Conservation (phyloP, 2,329 filamentous ascomycete species). For the Aspergillus quadrilineatus region DNA sequence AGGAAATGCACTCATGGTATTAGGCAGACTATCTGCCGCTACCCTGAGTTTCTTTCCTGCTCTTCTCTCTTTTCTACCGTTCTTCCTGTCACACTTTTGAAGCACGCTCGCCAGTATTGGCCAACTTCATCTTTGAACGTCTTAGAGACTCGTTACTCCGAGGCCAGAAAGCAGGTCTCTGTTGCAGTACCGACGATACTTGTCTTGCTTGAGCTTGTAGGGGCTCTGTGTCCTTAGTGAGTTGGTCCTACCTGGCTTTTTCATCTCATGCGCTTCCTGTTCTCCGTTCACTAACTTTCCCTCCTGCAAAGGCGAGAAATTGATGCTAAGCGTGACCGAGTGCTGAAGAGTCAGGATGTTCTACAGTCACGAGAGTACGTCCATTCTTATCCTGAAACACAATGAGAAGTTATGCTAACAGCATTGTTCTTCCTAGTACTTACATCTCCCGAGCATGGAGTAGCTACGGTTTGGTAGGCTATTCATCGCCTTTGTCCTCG, state of each 20-base stretch:
- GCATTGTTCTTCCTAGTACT: constrained; percentile 56
- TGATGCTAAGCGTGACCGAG: background rate
- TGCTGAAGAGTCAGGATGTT: constrained; percentile 66
- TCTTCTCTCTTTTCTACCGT: background rate
- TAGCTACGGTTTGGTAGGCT: constrained; percentile 86
- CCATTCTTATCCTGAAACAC: background rate
- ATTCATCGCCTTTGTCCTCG: background rate
- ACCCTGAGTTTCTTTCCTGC: background rate
- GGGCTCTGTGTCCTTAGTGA: too few species aligned
- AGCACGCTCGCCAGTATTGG: too few species aligned
- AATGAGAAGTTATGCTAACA: constrained; percentile 21
- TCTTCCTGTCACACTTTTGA: background rate
- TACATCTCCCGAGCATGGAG: constrained; percentile 81
- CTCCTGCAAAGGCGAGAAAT: background rate
- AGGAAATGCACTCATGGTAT: background rate
- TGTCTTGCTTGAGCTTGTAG: too few species aligned
- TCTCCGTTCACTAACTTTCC: background rate
- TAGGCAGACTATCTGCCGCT: background rate
- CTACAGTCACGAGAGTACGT: constrained; percentile 89
- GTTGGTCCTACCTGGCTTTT: too few species aligned
- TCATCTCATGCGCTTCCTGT: background rate
- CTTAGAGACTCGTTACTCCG: too few species aligned
- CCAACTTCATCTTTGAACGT: too few species aligned
- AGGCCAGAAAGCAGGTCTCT: too few species aligned
- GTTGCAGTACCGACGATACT: too few species aligned